Base-by-base conservation (phyloP, 192 early-diverging fungal species). In the Backusella psychrophila region DNA sequence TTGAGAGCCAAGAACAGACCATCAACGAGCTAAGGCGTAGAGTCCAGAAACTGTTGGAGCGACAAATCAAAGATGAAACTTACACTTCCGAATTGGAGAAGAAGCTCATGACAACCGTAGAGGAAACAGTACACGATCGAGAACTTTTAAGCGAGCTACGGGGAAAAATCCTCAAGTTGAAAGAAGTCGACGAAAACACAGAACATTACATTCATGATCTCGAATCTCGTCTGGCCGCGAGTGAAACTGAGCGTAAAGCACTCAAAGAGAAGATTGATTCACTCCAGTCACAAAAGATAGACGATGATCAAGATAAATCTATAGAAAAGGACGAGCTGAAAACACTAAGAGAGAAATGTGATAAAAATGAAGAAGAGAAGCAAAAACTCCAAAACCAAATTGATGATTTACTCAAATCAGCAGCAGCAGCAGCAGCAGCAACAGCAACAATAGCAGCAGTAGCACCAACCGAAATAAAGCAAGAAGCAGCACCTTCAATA, bases 111-210 rank as follows among this genome's bases (percentile, higher is more conserved):
- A 56, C 68, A 11, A 72, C 79, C 15, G 41, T 75, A 19, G 39
- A 67, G 59, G 83, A 86, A 23, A 76, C 72, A 12, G 74, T 75
- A 19, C 81, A 59, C 3, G 85, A 86, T 66, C 78, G 82, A 74
- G 76, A 78, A 53, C 15, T 77, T 12, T 46, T 87, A 19, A 81
- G 29, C 21, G 85, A 85, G 63, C 52, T 84, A 6, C 75, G 77
- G 78, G 74, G 77, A 38, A 83, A 82, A 56, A 75, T 84, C 68
- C 70, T 84, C 6, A 89, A 90, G 81, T 81, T 92, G 17, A 85
- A 85, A 34, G 91, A 92, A 76, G 69, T 75, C 3, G 83, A 84
- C n/a, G 78, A 84, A 23, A 82, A 69, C 11, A 81, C 83, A 2
- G 83, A 86, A 38, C 68, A 77, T 35, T 86, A 86, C 68, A 86